Conservation (phyloP, 116 monocot genomes). For the Cymodocea nodosa region DNA sequence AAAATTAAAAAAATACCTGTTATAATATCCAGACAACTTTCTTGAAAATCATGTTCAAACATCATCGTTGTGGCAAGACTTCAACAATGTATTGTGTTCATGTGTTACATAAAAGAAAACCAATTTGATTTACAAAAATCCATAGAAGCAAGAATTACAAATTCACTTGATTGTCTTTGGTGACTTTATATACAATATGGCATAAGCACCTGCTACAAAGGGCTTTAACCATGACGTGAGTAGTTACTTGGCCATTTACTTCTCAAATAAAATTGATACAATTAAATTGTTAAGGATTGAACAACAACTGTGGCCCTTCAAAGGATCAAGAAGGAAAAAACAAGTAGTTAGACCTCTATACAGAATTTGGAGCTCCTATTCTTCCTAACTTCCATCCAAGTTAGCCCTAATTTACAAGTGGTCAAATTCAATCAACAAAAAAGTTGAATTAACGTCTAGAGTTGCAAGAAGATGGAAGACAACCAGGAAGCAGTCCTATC, state of each 20-base stretch:
- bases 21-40: no score
- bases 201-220: not conserved
- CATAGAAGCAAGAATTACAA: constrained; percentile 2
- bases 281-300: not conserved
- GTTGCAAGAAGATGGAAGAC: not conserved
- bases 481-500: not conserved
- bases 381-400: not conserved
- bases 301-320: not conserved
- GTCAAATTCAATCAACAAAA: not conserved
- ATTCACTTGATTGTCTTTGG: not conserved
- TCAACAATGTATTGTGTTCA: no score
- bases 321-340: not conserved
- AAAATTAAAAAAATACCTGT: no score
- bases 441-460: not conserved
- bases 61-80: no score
- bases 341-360: constrained; percentile 4
- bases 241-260: not conserved
- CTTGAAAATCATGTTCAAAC: no score
- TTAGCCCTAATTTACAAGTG: not conserved
- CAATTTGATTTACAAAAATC: not conserved
- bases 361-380: not conserved
- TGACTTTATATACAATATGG: constrained; percentile 8
- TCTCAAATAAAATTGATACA: constrained; percentile 4
- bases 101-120: no score
- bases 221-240: not conserved